A percentile compares a stretch with the other conserved stretches of the same genome.
Evolutionary conservation across 345 rosid genomes (phyloP).

Genomic region (Hypericum perforatum): DNA sequence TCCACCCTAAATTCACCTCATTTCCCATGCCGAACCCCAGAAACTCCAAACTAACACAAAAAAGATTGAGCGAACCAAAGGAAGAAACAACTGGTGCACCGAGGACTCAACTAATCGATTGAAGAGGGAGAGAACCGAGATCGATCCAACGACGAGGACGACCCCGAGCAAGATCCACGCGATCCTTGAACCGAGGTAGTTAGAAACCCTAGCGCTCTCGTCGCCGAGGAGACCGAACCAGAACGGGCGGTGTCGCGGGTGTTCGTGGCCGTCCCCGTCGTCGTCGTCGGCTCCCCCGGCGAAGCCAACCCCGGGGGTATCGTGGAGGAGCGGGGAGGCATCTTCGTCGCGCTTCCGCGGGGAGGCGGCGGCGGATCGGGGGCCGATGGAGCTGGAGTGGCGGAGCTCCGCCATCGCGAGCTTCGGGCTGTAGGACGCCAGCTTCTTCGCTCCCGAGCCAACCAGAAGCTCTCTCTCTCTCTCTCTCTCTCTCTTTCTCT

Average conservation of each 20-base stretch:
- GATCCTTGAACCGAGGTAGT: slow-evolving; percentile 34
- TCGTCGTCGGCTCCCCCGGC: slow-evolving; percentile 25
- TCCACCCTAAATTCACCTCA: too few species aligned
- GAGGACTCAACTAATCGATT: slow-evolving; percentile 38
- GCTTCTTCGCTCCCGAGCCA: slow-evolving; percentile 7
- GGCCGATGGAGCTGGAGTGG: slow-evolving; percentile 83
- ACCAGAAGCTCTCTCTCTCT: not conserved
- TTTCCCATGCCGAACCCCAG: not conserved
- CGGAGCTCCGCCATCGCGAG: slow-evolving; percentile 88
- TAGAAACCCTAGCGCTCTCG: slow-evolving; percentile 76
- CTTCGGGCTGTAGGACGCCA: slow-evolving; percentile 35
- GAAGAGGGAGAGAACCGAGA: slow-evolving; percentile 58
- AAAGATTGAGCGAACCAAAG: slow-evolving; percentile 3
- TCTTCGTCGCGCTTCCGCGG: slow-evolving; percentile 86
- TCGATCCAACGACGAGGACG: slow-evolving; percentile 45
- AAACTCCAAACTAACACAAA: not conserved
- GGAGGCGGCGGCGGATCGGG: slow-evolving; percentile 47
- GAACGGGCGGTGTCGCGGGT: slow-evolving; percentile 41
- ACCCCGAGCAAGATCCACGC: slow-evolving; percentile 38
- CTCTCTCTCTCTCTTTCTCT: not conserved
- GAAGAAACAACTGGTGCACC: too few species aligned
- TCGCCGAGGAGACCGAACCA: slow-evolving; percentile 45
- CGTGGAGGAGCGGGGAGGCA: slow-evolving; percentile 66
- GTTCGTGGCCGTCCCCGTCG: slow-evolving; percentile 49
- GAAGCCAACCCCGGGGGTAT: slow-evolving; percentile 17